Base-by-base conservation (phyloP, 1,284 basidiomycete genomes). In the Volvariella surrecta region DNA sequence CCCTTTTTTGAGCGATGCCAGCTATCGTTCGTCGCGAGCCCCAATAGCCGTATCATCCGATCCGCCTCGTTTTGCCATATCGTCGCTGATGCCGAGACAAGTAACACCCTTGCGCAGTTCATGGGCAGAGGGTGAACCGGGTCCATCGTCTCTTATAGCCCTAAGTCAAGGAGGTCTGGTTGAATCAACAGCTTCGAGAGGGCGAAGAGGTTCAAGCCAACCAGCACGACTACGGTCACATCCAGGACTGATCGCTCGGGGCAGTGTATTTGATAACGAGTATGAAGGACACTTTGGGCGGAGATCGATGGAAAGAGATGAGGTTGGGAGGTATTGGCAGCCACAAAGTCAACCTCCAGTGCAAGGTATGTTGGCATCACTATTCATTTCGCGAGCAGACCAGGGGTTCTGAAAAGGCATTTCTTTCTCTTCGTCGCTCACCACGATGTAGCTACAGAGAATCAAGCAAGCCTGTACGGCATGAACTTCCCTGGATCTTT, bases 51-150 rank as follows among this genome's bases (percentile, higher is more conserved):
- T 52, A 28, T 32, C 50, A 17, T 45, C 43, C 35, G 54, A 55
- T 37, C 47, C 49, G 8, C 46, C 48, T 20, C 52, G 46, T 39
- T 50, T 50, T 42, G 47, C 49, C 35, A 45, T 56, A 21, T 47
- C 50, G 8, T 42, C 39, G 21, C 50, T 54, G 34, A 46, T 35
- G 31, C 42, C 46, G 38, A 48, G 50, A 31, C 50, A 52, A 15
- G 21, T 17, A 13, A 42, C 44, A 43, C 34, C 40, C 32, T 32
- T 31, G 17, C 39, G 39, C 13, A 37, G 42, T 16, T 38, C 46
- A 20, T 58, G 57, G 58, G 39, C 49, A 48, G 61, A 69, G 47
- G 52, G 50, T 4, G 63, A 66, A 45, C 57, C 61, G 44, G 60
- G 63, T 10, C 57, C 56, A 32, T 59, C 63, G 18, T 57, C 58